Evolutionary conservation across 164 flowering plant species (phyloP), one percentile per base, ranked within the genome.

Genomic region (Vitis labrusca): DNA sequence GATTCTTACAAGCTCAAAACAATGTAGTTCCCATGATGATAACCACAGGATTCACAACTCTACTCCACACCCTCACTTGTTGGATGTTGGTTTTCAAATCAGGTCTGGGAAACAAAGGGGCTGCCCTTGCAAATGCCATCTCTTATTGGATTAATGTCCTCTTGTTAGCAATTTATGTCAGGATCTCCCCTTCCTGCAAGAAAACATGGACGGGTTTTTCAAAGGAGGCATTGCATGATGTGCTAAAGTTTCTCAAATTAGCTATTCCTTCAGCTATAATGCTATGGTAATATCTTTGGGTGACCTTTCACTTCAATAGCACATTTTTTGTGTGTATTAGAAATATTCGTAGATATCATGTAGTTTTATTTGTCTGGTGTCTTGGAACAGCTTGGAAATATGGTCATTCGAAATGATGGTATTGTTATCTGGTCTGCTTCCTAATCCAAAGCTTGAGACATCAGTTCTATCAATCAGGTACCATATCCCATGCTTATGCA

Each of bases 221-320:
- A 5, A 68, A 16, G 32, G 78, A 74, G 29, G 74, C 84, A 1
- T 61, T 81, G 1, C 71, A 70, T 10, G 76, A 68, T 30, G 66
- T 82, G 10, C 55, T 65, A 1, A 27, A 49, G 14, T 78, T 71
- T 55, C 17, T 82, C 3, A 76, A 70, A 59, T 66, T 84, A 1
- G 80, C 84, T 10, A 19, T 84, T 64, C 85, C 87, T 63, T 82
- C 84, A 1, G 80, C 87, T 59, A 11, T 82, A 4, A 84, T 84
- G 87, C 32, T 77, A 8, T 76, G 84, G 44, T 32, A 32, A 32
- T 23, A 23, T 32, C 44, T 32, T 32, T 6, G 2, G 44, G 44
- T 32, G 44, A 4, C 44, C 44, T 32, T 23, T 23, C 27, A 23
- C 27, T 23, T 23, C 27, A 23, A 32, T 6, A 32, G 7, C 8